A percentile compares a stretch with the other conserved stretches of the same genome.
Evolutionary conservation across 2,329 filamentous ascomycete species (phyloP).

Genomic region (Botrytis medusae): DNA sequence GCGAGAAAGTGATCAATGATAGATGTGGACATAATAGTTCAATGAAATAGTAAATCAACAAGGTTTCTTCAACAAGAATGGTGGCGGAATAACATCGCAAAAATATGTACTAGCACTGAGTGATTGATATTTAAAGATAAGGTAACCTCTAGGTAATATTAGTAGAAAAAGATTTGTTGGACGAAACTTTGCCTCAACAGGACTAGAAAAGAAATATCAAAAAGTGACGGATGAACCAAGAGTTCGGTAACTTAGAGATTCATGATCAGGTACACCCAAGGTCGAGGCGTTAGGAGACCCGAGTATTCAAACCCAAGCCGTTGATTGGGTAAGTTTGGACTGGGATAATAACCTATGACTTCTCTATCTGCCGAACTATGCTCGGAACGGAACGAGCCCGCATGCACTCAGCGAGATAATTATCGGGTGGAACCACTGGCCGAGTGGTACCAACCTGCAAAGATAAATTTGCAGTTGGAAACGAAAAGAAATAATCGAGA

Average conservation of each 20-base stretch:
- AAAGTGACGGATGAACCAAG: not conserved
- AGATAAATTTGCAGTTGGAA: not conserved
- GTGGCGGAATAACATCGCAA: not conserved
- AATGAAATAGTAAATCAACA: not conserved
- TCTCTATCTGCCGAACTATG: not conserved
- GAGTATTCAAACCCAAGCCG: not conserved
- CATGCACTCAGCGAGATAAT: not conserved
- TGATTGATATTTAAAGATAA: not conserved
- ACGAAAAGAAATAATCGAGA: not conserved
- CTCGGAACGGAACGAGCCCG: not conserved
- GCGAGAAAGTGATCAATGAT: not conserved
- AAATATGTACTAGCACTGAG: not conserved
- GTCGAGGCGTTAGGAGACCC: not conserved
- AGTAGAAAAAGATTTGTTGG: not conserved
- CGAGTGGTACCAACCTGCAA: rapidly evolving
- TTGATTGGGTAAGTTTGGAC: not conserved
- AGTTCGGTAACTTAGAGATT: no score
- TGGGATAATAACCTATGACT: not conserved
- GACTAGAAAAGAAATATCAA: not conserved
- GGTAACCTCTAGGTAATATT: not conserved
- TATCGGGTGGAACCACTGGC: not conserved
- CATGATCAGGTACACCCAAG: not conserved
- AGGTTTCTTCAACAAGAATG: not conserved
- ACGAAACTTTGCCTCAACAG: not conserved
- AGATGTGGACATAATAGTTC: rapidly evolving